phyloP scores from a whole-genome alignment of 2,329 filamentous ascomycete genomes.

The Cladophialophora chaetospira region DNA sequence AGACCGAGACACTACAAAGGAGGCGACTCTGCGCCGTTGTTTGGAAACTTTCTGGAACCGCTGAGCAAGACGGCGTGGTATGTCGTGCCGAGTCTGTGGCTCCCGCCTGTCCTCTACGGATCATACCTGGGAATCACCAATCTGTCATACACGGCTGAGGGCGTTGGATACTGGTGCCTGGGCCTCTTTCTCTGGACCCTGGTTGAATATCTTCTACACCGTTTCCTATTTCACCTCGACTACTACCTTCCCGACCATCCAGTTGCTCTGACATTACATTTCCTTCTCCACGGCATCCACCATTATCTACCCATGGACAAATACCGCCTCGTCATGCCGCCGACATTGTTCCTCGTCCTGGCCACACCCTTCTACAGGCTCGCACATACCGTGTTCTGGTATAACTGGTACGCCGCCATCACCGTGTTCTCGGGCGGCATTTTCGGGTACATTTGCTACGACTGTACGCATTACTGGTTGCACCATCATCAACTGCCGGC shows the following conservation, averaged over 20 bases:
- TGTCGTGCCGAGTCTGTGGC: slow-evolving; percentile 80
- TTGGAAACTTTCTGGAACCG: slow-evolving; percentile 99
- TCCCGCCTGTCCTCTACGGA: slow-evolving; percentile 77
- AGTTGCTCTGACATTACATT: slow-evolving; percentile 82
- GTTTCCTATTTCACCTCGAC: slow-evolving; percentile 93
- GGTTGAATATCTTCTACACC: slow-evolving; percentile 84
- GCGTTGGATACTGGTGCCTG: slow-evolving; percentile 65
- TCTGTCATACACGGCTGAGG: slow-evolving; percentile 40
- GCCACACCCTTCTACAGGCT: slow-evolving; percentile 91
- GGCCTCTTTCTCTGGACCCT: slow-evolving; percentile 85
- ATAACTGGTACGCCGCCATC: slow-evolving; percentile 79
- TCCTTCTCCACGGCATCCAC: slow-evolving; percentile 93
- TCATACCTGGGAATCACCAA: slow-evolving; percentile 66
- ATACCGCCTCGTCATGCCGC: slow-evolving; percentile 95
- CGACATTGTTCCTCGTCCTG: slow-evolving; percentile 78
- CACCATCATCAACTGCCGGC: slow-evolving; percentile 91
- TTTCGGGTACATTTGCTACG: slow-evolving; percentile 95
- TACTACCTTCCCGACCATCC: slow-evolving; percentile 89
- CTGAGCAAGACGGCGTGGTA: slow-evolving; percentile 94
- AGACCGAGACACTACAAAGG: slow-evolving; percentile 94
- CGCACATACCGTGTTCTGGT: slow-evolving; percentile 78
- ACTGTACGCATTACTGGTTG: slow-evolving; percentile 97
- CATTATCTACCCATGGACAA: slow-evolving; percentile 99
- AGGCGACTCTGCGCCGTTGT: slow-evolving; percentile 86
- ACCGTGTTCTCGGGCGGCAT: slow-evolving; percentile 85